phyloP scores from a whole-genome alignment of 2,329 filamentous ascomycete genomes.

The Arthrobotrys sinensis region DNA sequence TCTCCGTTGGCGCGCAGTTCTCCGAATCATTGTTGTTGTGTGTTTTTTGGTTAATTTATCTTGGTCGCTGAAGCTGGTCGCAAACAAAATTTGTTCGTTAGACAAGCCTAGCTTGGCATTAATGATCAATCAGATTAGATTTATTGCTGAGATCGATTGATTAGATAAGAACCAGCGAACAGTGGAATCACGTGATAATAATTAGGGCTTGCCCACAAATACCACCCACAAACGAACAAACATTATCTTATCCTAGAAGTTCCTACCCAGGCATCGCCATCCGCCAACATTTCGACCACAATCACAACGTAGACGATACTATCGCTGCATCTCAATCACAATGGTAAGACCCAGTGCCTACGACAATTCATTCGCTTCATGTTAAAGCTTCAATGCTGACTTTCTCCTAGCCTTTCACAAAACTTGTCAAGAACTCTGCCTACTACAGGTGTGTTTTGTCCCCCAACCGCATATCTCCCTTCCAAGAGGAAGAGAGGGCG shows the following conservation, averaged over 20 bases:
- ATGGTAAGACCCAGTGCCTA: slow-evolving; percentile 29
- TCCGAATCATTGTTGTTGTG: slow-evolving; percentile 75
- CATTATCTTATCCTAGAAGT: background rate
- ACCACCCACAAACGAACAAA: slow-evolving; percentile 10
- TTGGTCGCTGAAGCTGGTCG: background rate
- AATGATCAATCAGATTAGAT: slow-evolving; percentile 14
- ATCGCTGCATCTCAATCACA: slow-evolving; percentile 1
- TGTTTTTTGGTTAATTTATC: background rate
- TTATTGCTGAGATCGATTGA: background rate
- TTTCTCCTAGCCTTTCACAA: slow-evolving; percentile 81
- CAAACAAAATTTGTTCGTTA: slow-evolving; percentile 12
- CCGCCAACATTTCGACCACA: background rate
- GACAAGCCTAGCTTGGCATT: background rate
- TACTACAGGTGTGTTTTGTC: slow-evolving; percentile 89
- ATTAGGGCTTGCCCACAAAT: slow-evolving; percentile 44
- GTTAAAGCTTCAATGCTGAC: slow-evolving; percentile 1
- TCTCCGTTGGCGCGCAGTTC: slow-evolving; percentile 77
- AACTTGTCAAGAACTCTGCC: slow-evolving; percentile 95
- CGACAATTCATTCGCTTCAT: background rate
- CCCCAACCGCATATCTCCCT: slow-evolving; percentile 46
- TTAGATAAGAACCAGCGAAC: slow-evolving; percentile 24
- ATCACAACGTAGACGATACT: background rate
- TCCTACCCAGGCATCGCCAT: slow-evolving; percentile 4
- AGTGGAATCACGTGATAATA: slow-evolving; percentile 26
- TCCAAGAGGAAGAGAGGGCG: slow-evolving; percentile 59